These are phyloP conservation scores for Ceratocystiopsis minuta DNA, from an alignment of 2,329 filamentous ascomycete genomes.

Conservation along the genomic window DNA sequence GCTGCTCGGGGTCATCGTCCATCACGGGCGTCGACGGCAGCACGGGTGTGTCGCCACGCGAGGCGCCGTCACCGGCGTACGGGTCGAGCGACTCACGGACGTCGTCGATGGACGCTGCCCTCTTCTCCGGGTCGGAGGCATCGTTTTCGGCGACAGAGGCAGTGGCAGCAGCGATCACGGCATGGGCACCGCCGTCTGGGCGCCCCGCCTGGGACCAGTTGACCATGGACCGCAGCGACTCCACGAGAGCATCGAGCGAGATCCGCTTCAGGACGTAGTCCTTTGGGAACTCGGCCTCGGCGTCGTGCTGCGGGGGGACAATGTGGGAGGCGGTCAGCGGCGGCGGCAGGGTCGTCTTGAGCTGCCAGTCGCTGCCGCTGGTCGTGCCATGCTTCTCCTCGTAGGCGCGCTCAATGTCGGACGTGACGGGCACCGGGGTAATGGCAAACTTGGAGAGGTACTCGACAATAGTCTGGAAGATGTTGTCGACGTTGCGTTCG, in stretches of 20 bases:
- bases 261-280: slow-evolving; percentile 87
- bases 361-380: slow-evolving; percentile 61
- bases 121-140: no score
- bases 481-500: slow-evolving; percentile 87
- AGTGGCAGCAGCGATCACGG: slow-evolving; percentile 12
- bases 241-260: slow-evolving; percentile 73
- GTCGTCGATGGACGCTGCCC: slow-evolving; percentile 33
- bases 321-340: slow-evolving; percentile 69
- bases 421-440: slow-evolving; percentile 54
- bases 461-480: slow-evolving; percentile 89
- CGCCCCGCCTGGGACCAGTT: slow-evolving; percentile 63
- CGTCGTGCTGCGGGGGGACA: slow-evolving; percentile 33
- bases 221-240: slow-evolving; percentile 74
- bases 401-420: slow-evolving; percentile 68
- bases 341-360: slow-evolving; percentile 68
- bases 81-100: slow-evolving; percentile 64
- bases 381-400: slow-evolving; percentile 56
- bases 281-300: slow-evolving; percentile 56
- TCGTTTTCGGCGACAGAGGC: slow-evolving; percentile 25
- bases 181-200: slow-evolving; percentile 31
- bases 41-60: slow-evolving; percentile 40
- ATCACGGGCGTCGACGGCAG: slow-evolving; percentile 41
- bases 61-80: slow-evolving; percentile 38
- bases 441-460: slow-evolving; percentile 80
- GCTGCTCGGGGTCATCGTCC: slow-evolving; percentile 80